Conservation (phyloP, 2,329 filamentous ascomycete genomes). For the Aureobasidium melanogenum region DNA sequence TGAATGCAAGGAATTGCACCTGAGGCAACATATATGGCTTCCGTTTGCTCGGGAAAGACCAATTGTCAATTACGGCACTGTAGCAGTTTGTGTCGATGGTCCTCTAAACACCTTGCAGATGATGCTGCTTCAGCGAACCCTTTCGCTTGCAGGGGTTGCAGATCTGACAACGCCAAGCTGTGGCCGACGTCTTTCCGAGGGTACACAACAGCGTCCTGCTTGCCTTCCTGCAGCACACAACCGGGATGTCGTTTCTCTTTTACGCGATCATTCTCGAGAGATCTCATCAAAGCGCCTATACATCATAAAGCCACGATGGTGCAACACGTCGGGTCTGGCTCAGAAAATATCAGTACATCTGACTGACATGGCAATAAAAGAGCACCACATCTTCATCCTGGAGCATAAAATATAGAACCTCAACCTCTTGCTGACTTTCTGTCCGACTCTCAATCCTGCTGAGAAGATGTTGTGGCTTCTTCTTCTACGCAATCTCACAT, state of each 20-base stretch:
- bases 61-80: neutral
- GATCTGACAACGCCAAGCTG: conserved; percentile 2
- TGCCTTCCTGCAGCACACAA: neutral
- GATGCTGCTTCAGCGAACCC: neutral
- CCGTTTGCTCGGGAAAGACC: neutral
- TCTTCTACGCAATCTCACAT: neutral
- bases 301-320: neutral
- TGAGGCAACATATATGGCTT: neutral
- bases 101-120: conserved; percentile 6
- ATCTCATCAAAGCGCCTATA: neutral
- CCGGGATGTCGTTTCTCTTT: neutral
- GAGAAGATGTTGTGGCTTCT: neutral
- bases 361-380: neutral
- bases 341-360: neutral
- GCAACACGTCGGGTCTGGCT: neutral
- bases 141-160: neutral
- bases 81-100: neutral
- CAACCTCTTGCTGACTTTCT: neutral
- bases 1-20: neutral
- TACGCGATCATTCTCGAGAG: neutral
- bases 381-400: neutral
- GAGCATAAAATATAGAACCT: neutral
- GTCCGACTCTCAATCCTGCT: neutral
- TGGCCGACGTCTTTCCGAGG: neutral
- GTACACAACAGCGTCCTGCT: neutral